These are phyloP conservation scores for Solanum chmielewskii DNA, from an alignment of 257 asterid species.

Conservation along the genomic window DNA sequence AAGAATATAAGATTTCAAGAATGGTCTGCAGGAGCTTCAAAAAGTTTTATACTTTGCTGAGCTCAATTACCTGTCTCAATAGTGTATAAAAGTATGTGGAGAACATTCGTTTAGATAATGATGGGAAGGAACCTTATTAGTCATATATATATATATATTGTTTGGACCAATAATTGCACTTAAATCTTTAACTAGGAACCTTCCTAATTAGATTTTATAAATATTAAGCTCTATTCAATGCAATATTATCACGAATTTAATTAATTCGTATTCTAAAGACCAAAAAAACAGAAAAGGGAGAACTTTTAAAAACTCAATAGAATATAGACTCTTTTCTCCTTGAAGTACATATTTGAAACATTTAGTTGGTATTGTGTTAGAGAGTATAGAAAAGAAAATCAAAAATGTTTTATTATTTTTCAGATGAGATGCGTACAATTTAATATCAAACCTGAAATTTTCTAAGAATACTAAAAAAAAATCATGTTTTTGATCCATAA, in stretches of 20 bases:
- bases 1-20: neutral
- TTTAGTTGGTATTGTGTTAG: neutral
- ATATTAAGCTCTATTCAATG: neutral
- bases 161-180: neutral
- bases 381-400: too few relatives aligned
- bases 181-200: neutral
- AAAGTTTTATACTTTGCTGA: neutral
- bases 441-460: too few relatives aligned
- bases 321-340: neutral
- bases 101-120: neutral
- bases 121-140: neutral
- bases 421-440: fast-evolving
- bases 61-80: neutral
- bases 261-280: too few relatives aligned
- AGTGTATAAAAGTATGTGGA: neutral
- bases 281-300: too few relatives aligned
- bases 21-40: neutral
- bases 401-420: neutral
- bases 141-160: neutral
- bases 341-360: neutral
- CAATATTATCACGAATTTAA: neutral
- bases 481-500: too few relatives aligned
- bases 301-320: neutral
- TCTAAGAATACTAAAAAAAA: fast-evolving
- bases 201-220: neutral